Conservation (phyloP, 495 filamentous ascomycete species). For the Penicillium chermesinum region DNA sequence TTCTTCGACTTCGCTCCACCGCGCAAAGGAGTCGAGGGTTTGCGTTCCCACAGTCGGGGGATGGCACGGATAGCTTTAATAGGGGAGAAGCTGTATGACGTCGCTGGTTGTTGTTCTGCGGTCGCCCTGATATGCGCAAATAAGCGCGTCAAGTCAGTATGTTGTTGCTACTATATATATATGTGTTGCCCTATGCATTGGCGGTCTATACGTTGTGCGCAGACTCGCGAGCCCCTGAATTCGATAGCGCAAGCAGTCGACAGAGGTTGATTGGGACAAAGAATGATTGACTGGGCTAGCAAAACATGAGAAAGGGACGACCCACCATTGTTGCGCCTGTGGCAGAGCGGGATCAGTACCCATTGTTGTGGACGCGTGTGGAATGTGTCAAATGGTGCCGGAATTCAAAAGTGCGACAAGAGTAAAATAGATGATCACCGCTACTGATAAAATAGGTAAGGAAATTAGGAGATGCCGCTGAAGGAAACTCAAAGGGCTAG, state of each 20-base stretch:
- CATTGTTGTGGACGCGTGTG: conserved; percentile 25
- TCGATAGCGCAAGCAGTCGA: background rate
- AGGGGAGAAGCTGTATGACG: conserved; percentile 35
- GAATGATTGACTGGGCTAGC: background rate
- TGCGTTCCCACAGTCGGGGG: conserved; percentile 50
- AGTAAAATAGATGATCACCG: background rate
- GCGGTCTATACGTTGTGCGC: too few species aligned
- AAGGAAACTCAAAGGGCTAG: background rate
- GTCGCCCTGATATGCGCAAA: conserved; percentile 11
- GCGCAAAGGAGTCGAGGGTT: conserved; percentile 49
- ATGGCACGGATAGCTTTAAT: conserved; percentile 28
- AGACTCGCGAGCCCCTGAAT: background rate
- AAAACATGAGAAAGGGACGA: background rate
- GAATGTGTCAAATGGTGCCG: conserved; percentile 25
- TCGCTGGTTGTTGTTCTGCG: conserved; percentile 13
- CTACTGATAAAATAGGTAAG: background rate
- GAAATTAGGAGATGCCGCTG: background rate
- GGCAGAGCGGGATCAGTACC: conserved; percentile 13
- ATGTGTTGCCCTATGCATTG: too few species aligned
- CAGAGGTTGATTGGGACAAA: background rate
- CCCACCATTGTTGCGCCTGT: conserved; percentile 21
- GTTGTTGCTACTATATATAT: background rate
- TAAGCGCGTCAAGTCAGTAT: conserved; percentile 13
- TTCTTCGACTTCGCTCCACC: conserved; percentile 41
- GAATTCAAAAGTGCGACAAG: conserved; percentile 6